Conservation (phyloP, 495 filamentous ascomycete species). For the Thozetella sp. region DNA sequence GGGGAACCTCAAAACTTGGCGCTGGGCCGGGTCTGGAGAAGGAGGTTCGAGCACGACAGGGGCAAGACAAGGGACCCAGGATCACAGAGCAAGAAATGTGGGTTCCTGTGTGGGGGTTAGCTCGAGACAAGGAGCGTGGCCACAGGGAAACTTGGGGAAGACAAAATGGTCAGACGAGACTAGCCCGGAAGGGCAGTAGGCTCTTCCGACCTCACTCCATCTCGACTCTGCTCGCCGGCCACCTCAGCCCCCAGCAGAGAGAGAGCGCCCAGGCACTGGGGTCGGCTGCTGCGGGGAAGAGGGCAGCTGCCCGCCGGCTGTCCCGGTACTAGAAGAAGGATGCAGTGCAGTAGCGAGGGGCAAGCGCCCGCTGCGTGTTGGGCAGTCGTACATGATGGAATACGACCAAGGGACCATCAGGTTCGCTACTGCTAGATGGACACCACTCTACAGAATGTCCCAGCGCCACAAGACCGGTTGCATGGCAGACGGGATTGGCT, state of each 20-base stretch:
- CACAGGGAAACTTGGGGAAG: slow-evolving; percentile 14
- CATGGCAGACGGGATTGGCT: neutral
- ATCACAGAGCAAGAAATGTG: slow-evolving; percentile 20
- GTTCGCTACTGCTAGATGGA: too few species aligned
- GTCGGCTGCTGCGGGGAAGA: neutral
- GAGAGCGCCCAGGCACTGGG: neutral
- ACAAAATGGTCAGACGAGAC: slow-evolving; percentile 1
- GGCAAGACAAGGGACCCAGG: slow-evolving; percentile 14
- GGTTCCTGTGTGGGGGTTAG: slow-evolving; percentile 39
- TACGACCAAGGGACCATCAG: too few species aligned
- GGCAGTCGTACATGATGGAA: neutral
- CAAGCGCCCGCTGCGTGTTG: neutral
- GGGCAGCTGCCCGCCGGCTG: neutral
- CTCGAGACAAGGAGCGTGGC: slow-evolving; percentile 7
- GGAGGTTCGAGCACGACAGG: slow-evolving; percentile 22
- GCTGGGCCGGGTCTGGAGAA: slow-evolving; percentile 12
- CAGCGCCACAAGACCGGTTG: neutral
- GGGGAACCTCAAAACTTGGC: slow-evolving; percentile 11
- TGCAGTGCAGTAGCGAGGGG: neutral
- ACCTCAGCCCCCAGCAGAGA: too few species aligned
- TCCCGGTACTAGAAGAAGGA: neutral
- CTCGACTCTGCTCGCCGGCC: neutral
- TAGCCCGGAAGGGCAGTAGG: slow-evolving; percentile 14
- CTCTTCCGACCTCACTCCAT: neutral
- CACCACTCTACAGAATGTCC: too few species aligned